Conservation (phyloP, 306 rosid genomes). For the Styphnolobium japonicum region DNA sequence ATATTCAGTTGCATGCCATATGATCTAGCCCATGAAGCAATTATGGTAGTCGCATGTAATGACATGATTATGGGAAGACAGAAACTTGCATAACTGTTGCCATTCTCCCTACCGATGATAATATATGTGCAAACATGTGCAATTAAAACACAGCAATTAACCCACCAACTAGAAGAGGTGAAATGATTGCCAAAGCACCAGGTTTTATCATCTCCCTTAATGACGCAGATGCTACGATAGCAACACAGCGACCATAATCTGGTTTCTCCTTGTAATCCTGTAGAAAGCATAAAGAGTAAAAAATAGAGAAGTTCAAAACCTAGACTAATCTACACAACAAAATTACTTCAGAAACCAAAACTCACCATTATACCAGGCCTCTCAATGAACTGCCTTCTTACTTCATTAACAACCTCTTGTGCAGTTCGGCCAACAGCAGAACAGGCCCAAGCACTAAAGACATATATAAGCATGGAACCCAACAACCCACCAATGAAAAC, state of each 20-base stretch:
- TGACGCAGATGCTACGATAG: constrained; percentile 95
- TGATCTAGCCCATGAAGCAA: not conserved
- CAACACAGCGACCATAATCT: constrained; percentile 96
- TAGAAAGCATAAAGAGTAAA: constrained; percentile 13
- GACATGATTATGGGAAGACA: constrained; percentile 3
- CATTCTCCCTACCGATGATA: constrained; percentile 11
- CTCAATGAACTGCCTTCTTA: constrained; percentile 95
- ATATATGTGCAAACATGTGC: not conserved
- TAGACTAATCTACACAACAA: not conserved
- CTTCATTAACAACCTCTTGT: constrained; percentile 98
- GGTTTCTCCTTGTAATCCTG: constrained; percentile 97
- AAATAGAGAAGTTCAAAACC: not conserved
- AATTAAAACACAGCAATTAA: constrained; percentile 23
- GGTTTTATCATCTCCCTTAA: constrained; percentile 96
- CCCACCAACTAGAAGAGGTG: constrained; percentile 88
- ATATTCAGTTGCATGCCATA: not conserved
- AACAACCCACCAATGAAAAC: constrained; percentile 87
- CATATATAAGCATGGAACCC: constrained; percentile 96
- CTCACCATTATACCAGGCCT: constrained; percentile 99
- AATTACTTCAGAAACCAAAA: constrained; percentile 29
- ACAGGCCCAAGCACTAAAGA: constrained; percentile 98
- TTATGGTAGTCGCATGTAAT: not conserved
- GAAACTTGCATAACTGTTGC: not conserved
- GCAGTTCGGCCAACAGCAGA: constrained; percentile 98
- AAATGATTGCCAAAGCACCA: constrained; percentile 92